Base-by-base conservation (phyloP, 2,329 filamentous ascomycete genomes). In the Myriosclerotinia duriaeana region DNA sequence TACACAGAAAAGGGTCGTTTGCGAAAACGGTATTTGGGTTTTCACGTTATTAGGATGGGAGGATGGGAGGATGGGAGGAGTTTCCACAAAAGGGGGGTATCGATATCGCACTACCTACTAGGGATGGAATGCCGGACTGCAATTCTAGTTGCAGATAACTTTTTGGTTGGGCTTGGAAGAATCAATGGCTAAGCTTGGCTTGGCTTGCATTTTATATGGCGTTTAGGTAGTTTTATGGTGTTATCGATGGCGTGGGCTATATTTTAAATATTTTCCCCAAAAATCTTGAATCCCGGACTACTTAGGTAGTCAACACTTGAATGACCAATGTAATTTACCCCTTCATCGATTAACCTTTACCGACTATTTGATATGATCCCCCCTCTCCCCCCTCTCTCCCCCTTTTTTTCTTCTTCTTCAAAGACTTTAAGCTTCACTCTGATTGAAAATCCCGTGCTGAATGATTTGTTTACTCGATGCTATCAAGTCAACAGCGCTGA, bases 31-130 rank as follows among this genome's bases (percentile, higher is more conserved):
- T 64, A 58, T 54, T 46, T 58, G 22, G 40, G 48, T 36, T 20
- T 46, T 56, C 34, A 40, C 34, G 42, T 34, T 63, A 42, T 22
- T 38, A 36, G 63, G 53, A 42, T 22, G 44, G 44, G n/a, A 36
- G 63, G 53, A 42, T 22, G 44, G 44, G n/a, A 50, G 64, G 64
- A 26, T 26, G 26, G 26, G 26, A 50, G 64, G 64, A 65, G 64
- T 65, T 65, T 53, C 38, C 54, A 65, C n/a, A 65, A 53, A 65
- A 36, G 42, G 54, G 44, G 40, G n/a, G 30, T 59, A 44, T 60
- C 22, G 46, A 42, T 61, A 65, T 61, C 22, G 46, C 54, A 36
- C 44, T 52, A 50, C 40, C 62, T 55, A 36, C 17, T 48, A 40
- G 34, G 63, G 53, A 58, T 52, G 63, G 42, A 59, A 15, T 22